Evolutionary conservation across 148 eudicot species (phyloP), one percentile per base, ranked within the genome.

Genomic region (Nepenthes gracilis): DNA sequence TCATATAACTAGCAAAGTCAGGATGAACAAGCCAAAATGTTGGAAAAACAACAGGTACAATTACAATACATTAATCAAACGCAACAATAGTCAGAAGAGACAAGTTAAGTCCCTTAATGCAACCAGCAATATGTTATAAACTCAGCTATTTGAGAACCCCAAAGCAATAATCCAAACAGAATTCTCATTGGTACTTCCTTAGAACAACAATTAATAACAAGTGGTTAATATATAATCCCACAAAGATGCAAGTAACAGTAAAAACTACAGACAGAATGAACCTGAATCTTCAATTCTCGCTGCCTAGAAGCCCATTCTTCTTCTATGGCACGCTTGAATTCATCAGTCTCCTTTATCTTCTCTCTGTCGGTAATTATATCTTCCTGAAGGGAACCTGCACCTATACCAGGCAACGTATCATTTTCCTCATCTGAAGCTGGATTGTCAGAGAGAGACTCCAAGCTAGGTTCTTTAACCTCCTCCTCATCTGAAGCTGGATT

Each of bases 331-430:
- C 73, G 85, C 64, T 86, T 86, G 64, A 85, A 93, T 73, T 75
- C 98, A 69, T 80, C 89, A 13, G 95, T 93, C 79, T 93, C 91
- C 83, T 93, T 93, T 2, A 78, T 80, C 81, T 77, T 88, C 72
- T 93, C 87, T 40, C 96, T 75, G 47, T 86, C 74, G 48, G 36
- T 74, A 64, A 88, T 72, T 14, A 88, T 23, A 64, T 66, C 70
- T 59, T 36, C 61, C 57, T 72, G 67, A 35, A 12, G 67, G 40
- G 54, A 9, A 53, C 35, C 33, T 12, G 36, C 55, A 60, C 33
- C 67, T 61, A 57, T 60, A 59, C 34, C 70, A 60, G 34, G 40
- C 50, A 55, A 47, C 36, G 38, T 5, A 32, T 37, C 63, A 45
- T 73, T 67, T 38, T 9, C 34, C 47, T 59, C 11, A 11, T 23